These are phyloP conservation scores for Rhododendron ferrugineum DNA, from an alignment of 148 eudicot genomes.

Conservation along the genomic window DNA sequence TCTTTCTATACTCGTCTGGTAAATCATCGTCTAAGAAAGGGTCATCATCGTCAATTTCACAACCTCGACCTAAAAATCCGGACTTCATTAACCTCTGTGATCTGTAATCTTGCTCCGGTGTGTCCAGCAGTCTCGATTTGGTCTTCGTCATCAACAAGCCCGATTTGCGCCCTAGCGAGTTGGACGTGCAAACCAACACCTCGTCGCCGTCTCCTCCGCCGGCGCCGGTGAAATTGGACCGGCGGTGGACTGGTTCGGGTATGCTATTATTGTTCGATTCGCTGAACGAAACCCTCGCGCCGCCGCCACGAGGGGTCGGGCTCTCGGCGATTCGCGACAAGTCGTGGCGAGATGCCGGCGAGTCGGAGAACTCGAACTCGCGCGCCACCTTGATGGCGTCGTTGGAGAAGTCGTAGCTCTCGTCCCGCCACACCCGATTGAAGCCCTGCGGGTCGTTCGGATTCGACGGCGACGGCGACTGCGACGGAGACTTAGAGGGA, in stretches of 20 bases:
- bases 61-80: conserved; percentile 34
- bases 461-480: not conserved
- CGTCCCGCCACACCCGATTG: conserved; percentile 9
- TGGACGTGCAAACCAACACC: conserved; percentile 53
- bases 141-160: conserved; percentile 43
- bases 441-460: not conserved
- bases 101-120: conserved; percentile 40
- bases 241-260: conserved; percentile 12
- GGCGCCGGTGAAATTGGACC: conserved; percentile 16
- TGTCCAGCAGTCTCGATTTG: conserved; percentile 79
- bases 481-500: not conserved
- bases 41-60: conserved; percentile 80
- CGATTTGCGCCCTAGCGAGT: conserved; percentile 43
- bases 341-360: conserved; percentile 15
- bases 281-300: conserved; percentile 38
- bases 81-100: conserved; percentile 43
- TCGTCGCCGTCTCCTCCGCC: conserved; percentile 32
- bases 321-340: conserved; percentile 26
- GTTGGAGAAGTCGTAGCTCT: conserved; percentile 14
- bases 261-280: conserved; percentile 7
- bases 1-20: conserved; percentile 64
- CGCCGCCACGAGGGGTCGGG: conserved; percentile 20
- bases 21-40: conserved; percentile 79
- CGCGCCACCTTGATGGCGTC: not conserved
- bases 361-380: conserved; percentile 14